These are phyloP conservation scores for Fusarium avenaceum DNA, from an alignment of 2,329 filamentous ascomycete genomes.

Conservation along the genomic window DNA sequence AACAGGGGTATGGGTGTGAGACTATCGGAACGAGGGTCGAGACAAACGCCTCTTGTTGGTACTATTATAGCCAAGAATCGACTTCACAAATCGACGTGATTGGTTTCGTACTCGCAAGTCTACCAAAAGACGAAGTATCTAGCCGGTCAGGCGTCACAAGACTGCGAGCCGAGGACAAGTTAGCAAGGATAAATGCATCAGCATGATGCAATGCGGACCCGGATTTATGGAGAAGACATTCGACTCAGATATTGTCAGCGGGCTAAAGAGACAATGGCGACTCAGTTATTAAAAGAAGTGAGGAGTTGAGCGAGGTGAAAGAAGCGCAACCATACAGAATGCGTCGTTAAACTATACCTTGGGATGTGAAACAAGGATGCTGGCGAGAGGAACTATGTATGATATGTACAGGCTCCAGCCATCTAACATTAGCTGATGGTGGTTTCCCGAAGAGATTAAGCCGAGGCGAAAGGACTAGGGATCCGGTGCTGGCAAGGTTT, in stretches of 20 bases:
- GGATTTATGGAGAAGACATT: slow-evolving; percentile 44
- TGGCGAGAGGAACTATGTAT: slow-evolving; percentile 24
- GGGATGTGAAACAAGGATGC: slow-evolving; percentile 20
- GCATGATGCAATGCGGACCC: slow-evolving; percentile 47
- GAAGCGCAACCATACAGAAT: slow-evolving; percentile 17
- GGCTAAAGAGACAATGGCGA: slow-evolving; percentile 27
- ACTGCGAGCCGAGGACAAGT: slow-evolving; percentile 34
- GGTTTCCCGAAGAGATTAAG: slow-evolving; percentile 41
- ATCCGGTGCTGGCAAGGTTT: slow-evolving; percentile 42
- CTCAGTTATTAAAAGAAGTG: slow-evolving; percentile 24
- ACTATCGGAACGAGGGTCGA: slow-evolving; percentile 45
- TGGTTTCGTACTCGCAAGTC: slow-evolving; percentile 44
- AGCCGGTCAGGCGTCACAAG: slow-evolving; percentile 48
- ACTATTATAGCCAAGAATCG: slow-evolving; percentile 41
- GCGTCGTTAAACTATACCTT: slow-evolving; percentile 25
- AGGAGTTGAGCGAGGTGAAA: slow-evolving; percentile 23
- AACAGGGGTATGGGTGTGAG: slow-evolving; percentile 44
- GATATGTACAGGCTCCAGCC: slow-evolving; percentile 7
- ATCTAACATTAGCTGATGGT: slow-evolving; percentile 34
- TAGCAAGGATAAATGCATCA: slow-evolving; percentile 45
- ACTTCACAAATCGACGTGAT: slow-evolving; percentile 40
- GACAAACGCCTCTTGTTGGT: slow-evolving; percentile 46
- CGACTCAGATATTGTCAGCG: slow-evolving; percentile 43
- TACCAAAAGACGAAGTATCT: slow-evolving; percentile 35
- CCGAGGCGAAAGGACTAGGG: slow-evolving; percentile 43